Conservation (phyloP, 305 asterid genomes). For the Fraxinus paxiana region DNA sequence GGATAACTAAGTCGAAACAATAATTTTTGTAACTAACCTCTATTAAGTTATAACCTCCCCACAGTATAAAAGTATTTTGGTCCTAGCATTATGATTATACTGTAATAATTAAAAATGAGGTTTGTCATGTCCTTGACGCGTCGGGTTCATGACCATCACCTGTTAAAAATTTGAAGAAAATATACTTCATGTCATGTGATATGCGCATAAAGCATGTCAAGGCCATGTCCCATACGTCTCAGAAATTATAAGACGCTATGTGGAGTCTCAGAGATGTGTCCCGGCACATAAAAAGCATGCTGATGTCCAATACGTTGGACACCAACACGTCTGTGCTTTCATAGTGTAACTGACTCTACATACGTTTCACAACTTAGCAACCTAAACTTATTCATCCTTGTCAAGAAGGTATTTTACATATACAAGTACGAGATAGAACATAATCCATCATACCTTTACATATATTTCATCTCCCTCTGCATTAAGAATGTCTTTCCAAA, state of each 20-base stretch:
- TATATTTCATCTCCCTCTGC: slow-evolving; percentile 97
- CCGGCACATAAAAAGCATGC: background rate
- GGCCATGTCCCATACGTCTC: background rate
- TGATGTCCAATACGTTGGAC: background rate
- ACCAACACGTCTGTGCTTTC: background rate
- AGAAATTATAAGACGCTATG: background rate
- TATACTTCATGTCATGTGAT: background rate
- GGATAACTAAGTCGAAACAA: background rate
- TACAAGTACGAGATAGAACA: background rate
- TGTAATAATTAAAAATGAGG: background rate
- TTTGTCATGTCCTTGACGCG: background rate
- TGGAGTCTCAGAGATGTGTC: background rate
- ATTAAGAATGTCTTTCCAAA: slow-evolving; percentile 87
- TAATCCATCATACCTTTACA: slow-evolving; percentile 52
- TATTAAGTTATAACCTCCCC: background rate
- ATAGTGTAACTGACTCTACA: background rate
- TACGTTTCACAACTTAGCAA: background rate
- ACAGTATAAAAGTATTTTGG: background rate
- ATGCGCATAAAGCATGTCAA: background rate
- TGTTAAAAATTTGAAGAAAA: background rate
- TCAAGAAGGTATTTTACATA: background rate
- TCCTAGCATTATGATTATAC: background rate
- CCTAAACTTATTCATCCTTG: background rate
- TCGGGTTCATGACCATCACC: background rate
- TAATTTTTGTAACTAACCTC: background rate